These are phyloP conservation scores for Ogataea minuta DNA, from an alignment of 805 yeast genomes.

Conservation along the genomic window DNA sequence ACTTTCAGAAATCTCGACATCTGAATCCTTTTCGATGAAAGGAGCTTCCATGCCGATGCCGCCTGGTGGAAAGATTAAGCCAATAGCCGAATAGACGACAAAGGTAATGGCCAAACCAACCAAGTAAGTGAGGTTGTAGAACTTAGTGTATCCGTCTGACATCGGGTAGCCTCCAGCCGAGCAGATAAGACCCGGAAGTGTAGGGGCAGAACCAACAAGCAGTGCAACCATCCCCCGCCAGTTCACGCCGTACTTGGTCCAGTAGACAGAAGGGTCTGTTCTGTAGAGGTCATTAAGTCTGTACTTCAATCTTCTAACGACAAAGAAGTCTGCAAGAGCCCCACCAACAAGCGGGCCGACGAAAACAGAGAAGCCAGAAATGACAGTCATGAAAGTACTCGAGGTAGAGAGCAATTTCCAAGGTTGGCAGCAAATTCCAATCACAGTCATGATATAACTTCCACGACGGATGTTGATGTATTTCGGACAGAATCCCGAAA, in stretches of 20 bases:
- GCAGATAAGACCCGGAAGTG: conserved; percentile 21
- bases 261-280: conserved; percentile 16
- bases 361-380: conserved; percentile 78
- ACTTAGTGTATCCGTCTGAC: conserved; percentile 13
- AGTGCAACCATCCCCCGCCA: conserved; percentile 19
- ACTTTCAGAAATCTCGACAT: not conserved
- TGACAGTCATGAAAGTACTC: conserved; percentile 56
- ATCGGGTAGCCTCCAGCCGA: conserved; percentile 15
- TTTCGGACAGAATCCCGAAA: conserved; percentile 46
- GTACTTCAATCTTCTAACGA: conserved; percentile 34
- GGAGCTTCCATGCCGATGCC: conserved; percentile 13
- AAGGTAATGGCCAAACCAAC: conserved; percentile 14
- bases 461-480: conserved; percentile 47
- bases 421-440: conserved; percentile 39
- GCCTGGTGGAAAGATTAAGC: conserved; percentile 13
- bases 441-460: conserved; percentile 37
- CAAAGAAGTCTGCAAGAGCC: conserved; percentile 24
- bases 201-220: conserved; percentile 17
- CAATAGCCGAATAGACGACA: conserved; percentile 8
- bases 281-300: conserved; percentile 25
- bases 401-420: conserved; percentile 41
- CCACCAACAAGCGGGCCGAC: conserved; percentile 25
- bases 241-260: conserved; percentile 20
- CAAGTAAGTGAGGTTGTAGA: conserved; percentile 17
- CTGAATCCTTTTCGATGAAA: conserved; percentile 5